These are phyloP conservation scores for Priceomyces medius DNA, from an alignment of 805 yeast species.

Conservation along the genomic window DNA sequence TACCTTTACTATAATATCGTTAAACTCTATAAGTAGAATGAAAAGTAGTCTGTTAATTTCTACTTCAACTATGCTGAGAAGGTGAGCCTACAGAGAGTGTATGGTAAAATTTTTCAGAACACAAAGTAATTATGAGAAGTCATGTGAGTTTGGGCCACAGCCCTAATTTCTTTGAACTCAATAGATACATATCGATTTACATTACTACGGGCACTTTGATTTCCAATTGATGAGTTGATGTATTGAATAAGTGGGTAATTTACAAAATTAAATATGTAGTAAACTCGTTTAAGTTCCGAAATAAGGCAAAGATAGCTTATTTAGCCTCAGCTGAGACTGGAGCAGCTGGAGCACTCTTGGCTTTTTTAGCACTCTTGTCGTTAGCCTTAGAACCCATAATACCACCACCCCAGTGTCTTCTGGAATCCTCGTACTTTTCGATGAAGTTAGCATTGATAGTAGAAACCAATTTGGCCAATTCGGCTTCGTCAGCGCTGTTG, in stretches of 20 bases:
- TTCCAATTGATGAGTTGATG: background rate
- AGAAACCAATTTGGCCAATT: constrained; percentile 87
- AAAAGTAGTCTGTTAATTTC: background rate
- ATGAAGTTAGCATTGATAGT: constrained; percentile 90
- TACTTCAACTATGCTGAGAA: background rate
- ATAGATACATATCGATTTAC: background rate
- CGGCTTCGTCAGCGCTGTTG: constrained; percentile 89
- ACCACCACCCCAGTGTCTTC: constrained; percentile 99
- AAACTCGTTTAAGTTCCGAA: no score
- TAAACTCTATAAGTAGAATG: background rate
- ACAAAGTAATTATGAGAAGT: constrained; percentile 6
- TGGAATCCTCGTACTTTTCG: constrained; percentile 91
- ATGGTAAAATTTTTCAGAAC: constrained; percentile 12
- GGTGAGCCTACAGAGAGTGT: constrained; percentile 7
- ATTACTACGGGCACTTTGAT: background rate
- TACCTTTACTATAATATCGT: constrained; percentile 1
- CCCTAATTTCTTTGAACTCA: background rate
- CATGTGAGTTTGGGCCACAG: constrained; percentile 3
- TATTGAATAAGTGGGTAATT: background rate
- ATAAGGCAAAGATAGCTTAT: background rate
- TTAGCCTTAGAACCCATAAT: constrained; percentile 91
- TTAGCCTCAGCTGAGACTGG: constrained; percentile 8
- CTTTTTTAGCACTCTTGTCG: constrained; percentile 78
- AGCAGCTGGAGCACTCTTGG: constrained; percentile 45
- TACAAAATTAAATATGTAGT: background rate